phyloP scores from a whole-genome alignment of 2,329 filamentous ascomycete genomes.

The Diaporthe vexans region DNA sequence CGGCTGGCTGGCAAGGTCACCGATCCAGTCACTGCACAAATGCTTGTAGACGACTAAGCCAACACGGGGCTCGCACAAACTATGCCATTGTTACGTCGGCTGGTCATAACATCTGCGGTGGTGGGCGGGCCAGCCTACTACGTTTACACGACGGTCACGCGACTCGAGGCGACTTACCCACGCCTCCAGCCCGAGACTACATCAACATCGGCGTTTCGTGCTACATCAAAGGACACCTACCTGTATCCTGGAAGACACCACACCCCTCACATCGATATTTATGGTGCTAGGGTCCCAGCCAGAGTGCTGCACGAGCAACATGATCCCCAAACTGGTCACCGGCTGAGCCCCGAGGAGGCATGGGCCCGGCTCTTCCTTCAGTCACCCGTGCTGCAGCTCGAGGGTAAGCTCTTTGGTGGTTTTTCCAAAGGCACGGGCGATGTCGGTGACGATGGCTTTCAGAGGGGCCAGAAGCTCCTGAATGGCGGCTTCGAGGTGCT shows the following conservation, averaged over 20 bases:
- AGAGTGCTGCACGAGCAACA: background rate
- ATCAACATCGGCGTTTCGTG: conserved; percentile 9
- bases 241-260: background rate
- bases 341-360: conserved; percentile 29
- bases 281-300: conserved; percentile 21
- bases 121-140: conserved; percentile 33
- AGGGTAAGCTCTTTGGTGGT: conserved; percentile 29
- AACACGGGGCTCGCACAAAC: background rate
- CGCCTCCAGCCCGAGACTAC: conserved; percentile 32
- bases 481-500: conserved; percentile 31
- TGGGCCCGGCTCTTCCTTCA: conserved; percentile 32
- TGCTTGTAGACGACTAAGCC: background rate
- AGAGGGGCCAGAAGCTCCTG: conserved; percentile 14
- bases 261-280: conserved; percentile 33
- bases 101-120: conserved; percentile 17
- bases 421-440: conserved; percentile 11
- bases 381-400: conserved; percentile 34
- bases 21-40: background rate
- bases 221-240: conserved; percentile 7
- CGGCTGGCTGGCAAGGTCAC: conserved; percentile 1
- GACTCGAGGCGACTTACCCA: conserved; percentile 30
- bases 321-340: conserved; percentile 3
- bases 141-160: conserved; percentile 9
- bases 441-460: conserved; percentile 14
- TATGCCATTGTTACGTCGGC: conserved; percentile 26